Evolutionary conservation across 2,329 filamentous ascomycete species (phyloP).

Genomic region (Cercospora sp.): DNA sequence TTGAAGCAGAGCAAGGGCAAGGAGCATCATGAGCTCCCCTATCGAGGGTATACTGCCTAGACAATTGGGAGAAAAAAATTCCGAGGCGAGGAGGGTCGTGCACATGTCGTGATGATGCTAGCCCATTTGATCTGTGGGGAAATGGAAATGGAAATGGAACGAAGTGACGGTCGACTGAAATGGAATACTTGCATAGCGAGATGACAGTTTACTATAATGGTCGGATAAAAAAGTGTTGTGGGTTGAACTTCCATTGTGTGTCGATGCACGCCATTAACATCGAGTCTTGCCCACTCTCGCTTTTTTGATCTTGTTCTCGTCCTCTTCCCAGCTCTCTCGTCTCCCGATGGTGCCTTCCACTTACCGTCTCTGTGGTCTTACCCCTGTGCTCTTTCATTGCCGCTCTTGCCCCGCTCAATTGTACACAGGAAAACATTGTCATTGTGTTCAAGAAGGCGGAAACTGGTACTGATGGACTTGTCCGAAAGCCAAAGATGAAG

Average conservation of each 20-base stretch:
- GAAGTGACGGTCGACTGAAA: background rate
- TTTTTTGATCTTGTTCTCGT: background rate
- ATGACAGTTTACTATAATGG: background rate
- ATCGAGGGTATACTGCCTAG: slow-evolving; percentile 3
- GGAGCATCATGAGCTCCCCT: background rate
- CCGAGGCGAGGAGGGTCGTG: background rate
- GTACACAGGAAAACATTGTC: background rate
- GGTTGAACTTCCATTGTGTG: background rate
- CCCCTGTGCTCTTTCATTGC: background rate
- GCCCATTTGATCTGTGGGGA: background rate
- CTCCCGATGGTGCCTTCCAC: no score
- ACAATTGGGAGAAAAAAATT: background rate
- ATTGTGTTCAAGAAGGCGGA: background rate
- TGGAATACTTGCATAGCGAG: slow-evolving; percentile 1
- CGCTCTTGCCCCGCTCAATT: background rate
- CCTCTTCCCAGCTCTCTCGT: background rate
- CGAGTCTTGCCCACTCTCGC: background rate
- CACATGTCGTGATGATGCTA: background rate
- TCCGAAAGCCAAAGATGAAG: background rate
- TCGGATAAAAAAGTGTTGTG: background rate
- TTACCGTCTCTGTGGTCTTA: no score
- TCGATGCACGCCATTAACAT: background rate
- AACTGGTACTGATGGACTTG: background rate
- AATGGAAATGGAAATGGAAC: background rate
- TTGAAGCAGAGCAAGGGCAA: slow-evolving; percentile 4